Evolutionary conservation across 2,329 filamentous ascomycete genomes (phyloP), one percentile per base, ranked within the genome.

Genomic region (Aspergillus fructus): DNA sequence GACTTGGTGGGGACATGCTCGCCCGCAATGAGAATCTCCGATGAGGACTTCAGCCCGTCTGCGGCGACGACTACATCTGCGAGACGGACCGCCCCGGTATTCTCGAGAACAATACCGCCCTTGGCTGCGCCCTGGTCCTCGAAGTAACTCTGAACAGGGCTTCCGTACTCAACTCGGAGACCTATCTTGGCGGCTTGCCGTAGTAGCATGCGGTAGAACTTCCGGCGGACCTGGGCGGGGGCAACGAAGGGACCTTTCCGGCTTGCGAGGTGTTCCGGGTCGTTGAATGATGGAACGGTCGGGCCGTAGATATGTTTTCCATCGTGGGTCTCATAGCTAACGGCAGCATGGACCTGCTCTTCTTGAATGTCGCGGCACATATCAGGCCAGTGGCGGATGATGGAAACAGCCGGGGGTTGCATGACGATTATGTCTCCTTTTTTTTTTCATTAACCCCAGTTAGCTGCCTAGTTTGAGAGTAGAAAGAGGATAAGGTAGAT

Each of bases 141-240:
- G 12, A 60, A 73, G 56, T 71, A 74, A 11, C 65, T 61, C 24
- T 64, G 65, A 4, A 73, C 70, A 3, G 57, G 49, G 53, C 68
- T 64, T 24, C 67, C 66, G 27, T 71, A 72, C 19, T 67, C 62
- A 40, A 74, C 65, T 13, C 62, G 51, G 12, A 74, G 56, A 0
- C 70, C 70, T 3, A 71, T 45, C 24, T 50, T 48, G 15, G 61
- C 52, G n/a, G 67, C 57, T 51, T 72, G 69, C 7, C 59, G 58
- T 17, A 70, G 51, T 13, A 66, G 49, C 57, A 62, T 59, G 15
- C 40, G 34, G 49, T 64, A 59, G 45, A 61, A 59, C 49, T 63
- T 58, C 12, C 37, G 50, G 17, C 62, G 62, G 23, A 49, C 37
- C 30, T 62, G 59, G 13, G 51, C 40, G 4, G 52, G 49, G 27